A percentile compares a stretch with the other conserved stretches of the same genome.
These are phyloP conservation scores for Pyracantha coccinea DNA, from an alignment of 331 rosid species.

Conservation along the genomic window DNA sequence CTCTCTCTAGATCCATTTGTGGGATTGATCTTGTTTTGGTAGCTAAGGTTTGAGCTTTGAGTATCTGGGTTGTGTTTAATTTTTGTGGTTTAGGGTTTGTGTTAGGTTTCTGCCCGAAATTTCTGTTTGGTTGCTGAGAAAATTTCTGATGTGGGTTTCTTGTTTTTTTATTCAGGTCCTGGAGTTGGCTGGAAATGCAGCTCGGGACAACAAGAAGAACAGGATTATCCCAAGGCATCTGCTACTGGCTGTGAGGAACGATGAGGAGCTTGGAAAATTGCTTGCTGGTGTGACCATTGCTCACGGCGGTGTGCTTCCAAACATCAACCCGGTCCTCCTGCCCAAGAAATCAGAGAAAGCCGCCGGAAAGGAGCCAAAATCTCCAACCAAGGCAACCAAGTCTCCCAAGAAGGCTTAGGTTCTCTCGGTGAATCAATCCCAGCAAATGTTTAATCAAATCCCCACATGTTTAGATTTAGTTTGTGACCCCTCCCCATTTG, in stretches of 20 bases:
- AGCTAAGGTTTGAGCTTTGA: neutral
- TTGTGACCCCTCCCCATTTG: neutral
- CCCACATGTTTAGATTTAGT: neutral
- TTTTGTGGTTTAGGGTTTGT: neutral
- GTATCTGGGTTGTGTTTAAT: neutral
- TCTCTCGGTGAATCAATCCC: neutral
- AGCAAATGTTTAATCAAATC: neutral
- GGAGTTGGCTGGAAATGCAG: slow-evolving; percentile 80
- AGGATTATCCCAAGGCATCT: slow-evolving; percentile 67
- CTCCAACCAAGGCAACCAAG: slow-evolving; percentile 53
- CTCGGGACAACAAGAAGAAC: slow-evolving; percentile 69
- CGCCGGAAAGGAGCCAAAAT: slow-evolving; percentile 38
- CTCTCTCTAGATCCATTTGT: neutral
- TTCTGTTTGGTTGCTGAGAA: neutral
- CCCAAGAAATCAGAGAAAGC: slow-evolving; percentile 52
- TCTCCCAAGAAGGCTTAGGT: slow-evolving; percentile 54
- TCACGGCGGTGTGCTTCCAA: slow-evolving; percentile 69
- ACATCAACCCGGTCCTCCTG: slow-evolving; percentile 56
- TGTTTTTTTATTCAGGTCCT: slow-evolving; percentile 28
- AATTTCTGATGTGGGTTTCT: neutral
- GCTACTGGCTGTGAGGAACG: slow-evolving; percentile 60
- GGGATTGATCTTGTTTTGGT: neutral
- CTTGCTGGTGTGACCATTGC: slow-evolving; percentile 74
- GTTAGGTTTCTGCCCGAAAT: neutral
- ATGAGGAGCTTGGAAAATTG: slow-evolving; percentile 63